Conservation (phyloP, 306 rosid species). For the Cicer arietinum region DNA sequence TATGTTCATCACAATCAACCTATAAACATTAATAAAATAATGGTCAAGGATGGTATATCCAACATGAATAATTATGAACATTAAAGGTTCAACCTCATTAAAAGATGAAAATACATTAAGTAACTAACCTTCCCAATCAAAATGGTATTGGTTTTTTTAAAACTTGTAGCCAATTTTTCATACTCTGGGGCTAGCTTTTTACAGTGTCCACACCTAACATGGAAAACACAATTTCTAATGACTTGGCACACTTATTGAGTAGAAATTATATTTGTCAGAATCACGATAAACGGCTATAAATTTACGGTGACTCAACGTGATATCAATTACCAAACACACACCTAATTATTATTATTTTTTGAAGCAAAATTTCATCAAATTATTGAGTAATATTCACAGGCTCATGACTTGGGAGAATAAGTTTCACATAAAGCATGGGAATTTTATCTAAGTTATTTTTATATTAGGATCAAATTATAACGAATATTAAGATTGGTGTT, state of each 20-base stretch:
- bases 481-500: not conserved
- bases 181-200: slow-evolving; percentile 89
- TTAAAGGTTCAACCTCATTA: not conserved
- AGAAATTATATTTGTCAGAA: too few species aligned
- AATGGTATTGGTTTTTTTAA: slow-evolving; percentile 69
- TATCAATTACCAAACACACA: too few species aligned
- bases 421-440: not conserved
- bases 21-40: slow-evolving; percentile 22
- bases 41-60: not conserved
- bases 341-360: too few species aligned
- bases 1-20: slow-evolving; percentile 96
- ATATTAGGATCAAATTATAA: not conserved
- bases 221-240: not conserved
- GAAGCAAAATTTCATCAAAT: not conserved
- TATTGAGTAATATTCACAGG: not conserved
- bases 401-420: not conserved
- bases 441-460: not conserved
- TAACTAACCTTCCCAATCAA: slow-evolving; percentile 75
- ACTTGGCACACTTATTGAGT: not conserved
- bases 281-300: too few species aligned
- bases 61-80: slow-evolving; percentile 1
- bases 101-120: not conserved
- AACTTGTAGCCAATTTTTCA: slow-evolving; percentile 80
- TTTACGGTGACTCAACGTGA: too few species aligned
- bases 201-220: slow-evolving; percentile 92